Percentiles rank a stretch among this genome's conserved stretches.
phyloP scores from a whole-genome alignment of 2,329 filamentous ascomycete genomes.

The Colletotrichum higginsianum region DNA sequence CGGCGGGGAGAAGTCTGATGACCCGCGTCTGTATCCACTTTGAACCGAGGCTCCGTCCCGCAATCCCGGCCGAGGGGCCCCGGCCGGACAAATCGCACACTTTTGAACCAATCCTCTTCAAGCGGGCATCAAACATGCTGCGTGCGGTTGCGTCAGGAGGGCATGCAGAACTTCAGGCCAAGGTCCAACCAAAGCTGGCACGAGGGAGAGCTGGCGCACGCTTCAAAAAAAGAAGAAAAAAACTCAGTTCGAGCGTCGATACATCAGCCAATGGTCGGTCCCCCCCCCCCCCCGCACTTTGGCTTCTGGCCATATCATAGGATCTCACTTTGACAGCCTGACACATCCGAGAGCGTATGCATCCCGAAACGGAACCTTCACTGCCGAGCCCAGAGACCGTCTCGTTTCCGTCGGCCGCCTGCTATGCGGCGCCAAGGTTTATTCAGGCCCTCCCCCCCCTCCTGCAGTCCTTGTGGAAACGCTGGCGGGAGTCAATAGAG shows the following conservation, averaged over 20 bases:
- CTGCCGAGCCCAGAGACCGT: neutral
- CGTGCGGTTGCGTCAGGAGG: too few species aligned
- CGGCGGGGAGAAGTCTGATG: neutral
- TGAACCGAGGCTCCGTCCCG: neutral
- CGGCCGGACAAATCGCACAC: too few species aligned
- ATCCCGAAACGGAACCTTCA: neutral
- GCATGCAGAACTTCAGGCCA: too few species aligned
- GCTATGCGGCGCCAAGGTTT: neutral
- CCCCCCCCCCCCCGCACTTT: neutral
- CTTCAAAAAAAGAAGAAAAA: too few species aligned
- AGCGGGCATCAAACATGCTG: too few species aligned
- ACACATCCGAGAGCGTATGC: neutral
- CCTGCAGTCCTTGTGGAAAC: neutral
- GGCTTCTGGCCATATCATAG: neutral
- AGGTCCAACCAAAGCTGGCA: too few species aligned
- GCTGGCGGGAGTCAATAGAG: neutral
- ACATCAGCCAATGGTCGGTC: too few species aligned
- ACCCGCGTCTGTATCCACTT: neutral
- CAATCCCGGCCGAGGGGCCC: neutral
- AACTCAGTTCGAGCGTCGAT: too few species aligned
- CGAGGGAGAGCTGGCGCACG: too few species aligned
- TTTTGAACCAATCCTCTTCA: too few species aligned
- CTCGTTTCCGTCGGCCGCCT: neutral
- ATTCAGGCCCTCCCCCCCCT: too few species aligned
- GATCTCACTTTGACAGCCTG: neutral